Evolutionary conservation across 495 filamentous ascomycete genomes (phyloP), one percentile per base, ranked within the genome.

Genomic region (Penicillium longicatenatum): DNA sequence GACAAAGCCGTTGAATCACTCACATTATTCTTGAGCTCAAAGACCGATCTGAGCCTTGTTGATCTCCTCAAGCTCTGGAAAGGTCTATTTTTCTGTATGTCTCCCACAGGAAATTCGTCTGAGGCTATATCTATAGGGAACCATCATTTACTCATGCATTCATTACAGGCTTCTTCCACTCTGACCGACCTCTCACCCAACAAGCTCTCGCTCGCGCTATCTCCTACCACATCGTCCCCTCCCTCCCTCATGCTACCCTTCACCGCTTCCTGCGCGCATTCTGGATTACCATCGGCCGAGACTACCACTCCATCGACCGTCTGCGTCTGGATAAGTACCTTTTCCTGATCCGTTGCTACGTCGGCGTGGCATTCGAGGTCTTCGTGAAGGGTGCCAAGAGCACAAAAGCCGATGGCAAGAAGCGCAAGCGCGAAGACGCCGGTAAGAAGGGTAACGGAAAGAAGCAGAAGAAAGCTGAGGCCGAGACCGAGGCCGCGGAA

Each of bases 21-120:
- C 10, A 86, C 86, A 41, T 82, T 84, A 42, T 98, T 89, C 76
- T 85, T 98, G 66, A 75, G 75, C 56, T 84, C 85, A 19, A 83
- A 84, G 31, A 83, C 83, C 24, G 73, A 82, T 35, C 84, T 98
- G 54, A 77, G 83, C 14, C 78, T 85, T 19, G 72, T 95, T 61
- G 93, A 98, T 49, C 78, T 90, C 31, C 80, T 95, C 53, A 97
- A 97, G 75, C 82, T 98, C 58, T 97, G 93, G 92, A 97, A 96
- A 73, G 94, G 93, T 35, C 85, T 98, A 22, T 98, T 95, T 78
- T 98, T 89, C 82, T 94, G 92, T 87, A 75, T 9, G 72, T 67
- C 1, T 26, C 26, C 4, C 26, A 4, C 26, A 26, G 7, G 7
- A 26, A 6, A 26, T 6, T 26, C 7, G 3, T 26, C 26, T 26